Base-by-base conservation (phyloP, 345 rosid genomes). In the Eucalyptus polyanthemos region DNA sequence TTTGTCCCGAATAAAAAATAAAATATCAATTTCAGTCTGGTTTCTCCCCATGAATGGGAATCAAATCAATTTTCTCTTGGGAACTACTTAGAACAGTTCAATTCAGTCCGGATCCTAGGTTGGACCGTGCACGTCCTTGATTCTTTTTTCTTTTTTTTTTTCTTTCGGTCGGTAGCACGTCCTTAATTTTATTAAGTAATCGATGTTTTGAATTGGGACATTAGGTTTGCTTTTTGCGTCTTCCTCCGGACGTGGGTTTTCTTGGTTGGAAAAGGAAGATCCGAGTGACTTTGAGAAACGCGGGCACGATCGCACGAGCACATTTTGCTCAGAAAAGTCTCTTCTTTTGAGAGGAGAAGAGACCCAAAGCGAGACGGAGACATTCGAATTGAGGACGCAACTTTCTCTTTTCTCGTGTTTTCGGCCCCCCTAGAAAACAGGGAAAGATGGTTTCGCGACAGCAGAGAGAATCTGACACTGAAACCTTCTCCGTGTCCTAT, bases 121-220 rank as follows among this genome's bases (percentile, higher is more conserved):
- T 56, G 29, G 13, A 24, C 62, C 62, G 62, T 10, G 62, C 62
- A 56, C 27, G 62, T 24, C 62, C 62, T 24, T 24, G 62, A 2
- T 9, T 51, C 6, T 14, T 14, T 14, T 5, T 51, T 3, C 15
- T 3, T 51, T 16, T 1, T 51, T 16, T 50, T 1, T 51, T 0
- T 3, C 58, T 53, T 53, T 53, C 5, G 25, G 25, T 53, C 11
- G 54, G 24, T 53, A 21, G 62, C 62, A 24, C 80, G 80, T 34
- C 45, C 44, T 72, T 2, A 44, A 10, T 37, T 37, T 72, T 72
- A 72, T 10, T 37, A n/a, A 31, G 22, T 8, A 31, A 67, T 31
- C 0, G 40, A 67, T 67, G 72, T n/a, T 65, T 31, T 16, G 40
- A 31, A 67, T 15, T 11, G 37, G 42, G 42, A n/a, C 80, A 67